phyloP scores from a whole-genome alignment of 176 grass and related monocot species.

The Aegilops speltoides region DNA sequence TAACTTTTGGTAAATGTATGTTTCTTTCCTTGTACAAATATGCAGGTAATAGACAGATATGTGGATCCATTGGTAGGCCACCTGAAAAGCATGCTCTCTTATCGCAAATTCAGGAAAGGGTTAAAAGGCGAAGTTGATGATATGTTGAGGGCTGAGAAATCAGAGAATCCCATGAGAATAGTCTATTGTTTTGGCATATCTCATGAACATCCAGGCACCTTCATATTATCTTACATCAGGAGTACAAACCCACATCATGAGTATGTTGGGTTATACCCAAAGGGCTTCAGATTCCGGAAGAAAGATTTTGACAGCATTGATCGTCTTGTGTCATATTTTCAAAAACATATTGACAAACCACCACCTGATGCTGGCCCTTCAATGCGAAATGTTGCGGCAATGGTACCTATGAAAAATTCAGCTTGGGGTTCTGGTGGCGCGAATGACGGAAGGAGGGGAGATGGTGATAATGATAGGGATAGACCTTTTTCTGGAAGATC shows the following conservation, averaged over 20 bases:
- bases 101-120: slow-evolving; percentile 89
- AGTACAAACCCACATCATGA: slow-evolving; percentile 96
- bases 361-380: slow-evolving; percentile 70
- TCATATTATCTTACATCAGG: slow-evolving; percentile 91
- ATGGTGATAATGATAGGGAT: slow-evolving; percentile 63
- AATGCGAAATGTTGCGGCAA: slow-evolving; percentile 67
- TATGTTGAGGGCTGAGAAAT: slow-evolving; percentile 67
- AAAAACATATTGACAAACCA: slow-evolving; percentile 89
- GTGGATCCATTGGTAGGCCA: slow-evolving; percentile 90
- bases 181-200: slow-evolving; percentile 91
- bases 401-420: slow-evolving; percentile 82
- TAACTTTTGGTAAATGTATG: neutral
- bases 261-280: slow-evolving; percentile 91
- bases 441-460: slow-evolving; percentile 61
- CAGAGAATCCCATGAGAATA: slow-evolving; percentile 90
- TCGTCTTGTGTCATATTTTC: slow-evolving; percentile 81
- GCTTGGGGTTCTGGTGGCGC: slow-evolving; percentile 43
- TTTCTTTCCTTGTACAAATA: slow-evolving; percentile 14
- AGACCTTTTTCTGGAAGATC: slow-evolving; percentile 51
- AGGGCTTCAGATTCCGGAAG: slow-evolving; percentile 89
- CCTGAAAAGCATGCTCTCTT: slow-evolving; percentile 82
- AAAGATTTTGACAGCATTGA: slow-evolving; percentile 92
- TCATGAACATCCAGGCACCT: slow-evolving; percentile 85
- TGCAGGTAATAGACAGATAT: slow-evolving; percentile 92
- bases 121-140: slow-evolving; percentile 85